phyloP scores from a whole-genome alignment of 768 basidiomycete genomes.

The Boletellus emodensis region DNA sequence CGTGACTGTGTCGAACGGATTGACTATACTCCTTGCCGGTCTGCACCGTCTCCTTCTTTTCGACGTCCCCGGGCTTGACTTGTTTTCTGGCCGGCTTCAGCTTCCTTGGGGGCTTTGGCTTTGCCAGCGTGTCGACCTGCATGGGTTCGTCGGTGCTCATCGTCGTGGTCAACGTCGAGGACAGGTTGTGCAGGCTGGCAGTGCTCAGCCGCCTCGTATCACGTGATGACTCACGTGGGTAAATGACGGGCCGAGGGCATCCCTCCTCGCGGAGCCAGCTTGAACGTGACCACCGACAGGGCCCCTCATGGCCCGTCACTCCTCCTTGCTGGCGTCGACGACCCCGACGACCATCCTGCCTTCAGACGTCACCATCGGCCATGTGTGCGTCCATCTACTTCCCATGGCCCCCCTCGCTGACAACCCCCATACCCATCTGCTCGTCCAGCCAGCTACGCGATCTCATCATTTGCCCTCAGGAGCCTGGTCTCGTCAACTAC shows the following conservation, averaged over 20 bases:
- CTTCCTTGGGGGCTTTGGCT: constrained; percentile 49
- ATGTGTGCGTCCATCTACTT: constrained; percentile 47
- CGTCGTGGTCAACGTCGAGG: constrained; percentile 8
- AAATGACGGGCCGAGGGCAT: constrained; percentile 16
- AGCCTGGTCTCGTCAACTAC: constrained; percentile 63
- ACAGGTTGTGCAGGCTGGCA: background rate
- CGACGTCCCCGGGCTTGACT: constrained; percentile 85
- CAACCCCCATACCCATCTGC: constrained; percentile 6
- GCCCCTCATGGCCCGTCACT: constrained; percentile 43
- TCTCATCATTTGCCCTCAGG: constrained; percentile 69
- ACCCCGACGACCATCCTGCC: constrained; percentile 40
- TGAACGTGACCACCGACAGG: constrained; percentile 11
- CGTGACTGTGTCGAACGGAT: constrained; percentile 27
- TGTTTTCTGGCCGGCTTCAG: constrained; percentile 92
- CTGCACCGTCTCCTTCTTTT: constrained; percentile 83
- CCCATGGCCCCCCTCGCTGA: background rate
- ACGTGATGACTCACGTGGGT: constrained; percentile 24
- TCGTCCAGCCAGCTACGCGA: constrained; percentile 67
- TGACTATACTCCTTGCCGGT: constrained; percentile 95
- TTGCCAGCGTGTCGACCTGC: constrained; percentile 13
- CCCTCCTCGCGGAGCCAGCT: background rate
- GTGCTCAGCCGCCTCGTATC: background rate
- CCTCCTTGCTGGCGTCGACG: constrained; percentile 41
- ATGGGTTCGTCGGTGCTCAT: constrained; percentile 33
- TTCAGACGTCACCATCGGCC: constrained; percentile 51